Evolutionary conservation across 2,329 filamentous ascomycete genomes (phyloP).

Genomic region (Lecanicillium sp.): DNA sequence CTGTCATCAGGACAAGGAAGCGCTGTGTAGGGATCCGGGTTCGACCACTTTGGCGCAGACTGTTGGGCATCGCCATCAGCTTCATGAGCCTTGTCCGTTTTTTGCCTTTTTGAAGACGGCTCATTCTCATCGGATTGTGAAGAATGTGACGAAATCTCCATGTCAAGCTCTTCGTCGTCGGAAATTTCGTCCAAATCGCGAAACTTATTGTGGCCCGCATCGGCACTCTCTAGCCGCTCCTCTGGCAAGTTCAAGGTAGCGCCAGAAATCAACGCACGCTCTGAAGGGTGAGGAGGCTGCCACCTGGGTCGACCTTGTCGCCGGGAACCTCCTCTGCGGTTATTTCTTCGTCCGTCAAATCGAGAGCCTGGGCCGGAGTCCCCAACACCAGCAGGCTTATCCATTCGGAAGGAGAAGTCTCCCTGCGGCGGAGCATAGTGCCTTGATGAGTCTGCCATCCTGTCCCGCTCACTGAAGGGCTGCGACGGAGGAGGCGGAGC

Average conservation of each 20-base stretch:
- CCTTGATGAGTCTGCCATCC: constrained; percentile 14
- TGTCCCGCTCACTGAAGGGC: background rate
- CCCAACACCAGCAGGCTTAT: constrained; percentile 41
- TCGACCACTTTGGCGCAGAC: constrained; percentile 75
- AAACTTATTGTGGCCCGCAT: constrained; percentile 39
- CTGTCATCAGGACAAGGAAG: constrained; percentile 71
- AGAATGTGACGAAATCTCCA: constrained; percentile 46
- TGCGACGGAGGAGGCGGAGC: background rate
- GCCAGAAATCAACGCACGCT: constrained; percentile 41
- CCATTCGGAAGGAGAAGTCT: constrained; percentile 48
- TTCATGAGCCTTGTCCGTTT: constrained; percentile 17
- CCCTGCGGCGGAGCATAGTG: constrained; percentile 28
- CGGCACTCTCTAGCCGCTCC: constrained; percentile 36
- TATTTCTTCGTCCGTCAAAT: constrained; percentile 14
- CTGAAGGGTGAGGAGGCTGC: constrained; percentile 32
- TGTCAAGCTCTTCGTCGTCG: constrained; percentile 54
- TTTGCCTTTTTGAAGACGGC: constrained; percentile 28
- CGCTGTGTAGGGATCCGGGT: constrained; percentile 87
- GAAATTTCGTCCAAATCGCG: constrained; percentile 48
- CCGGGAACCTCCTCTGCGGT: constrained; percentile 16
- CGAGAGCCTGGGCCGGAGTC: constrained; percentile 19
- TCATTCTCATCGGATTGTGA: constrained; percentile 25
- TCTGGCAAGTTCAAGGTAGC: constrained; percentile 32
- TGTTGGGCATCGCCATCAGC: constrained; percentile 27
- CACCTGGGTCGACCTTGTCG: constrained; percentile 18